A percentile compares a stretch with the other conserved stretches of the same genome.
Evolutionary conservation across 768 basidiomycete species (phyloP).

Genomic region (Kwoniella sp.): DNA sequence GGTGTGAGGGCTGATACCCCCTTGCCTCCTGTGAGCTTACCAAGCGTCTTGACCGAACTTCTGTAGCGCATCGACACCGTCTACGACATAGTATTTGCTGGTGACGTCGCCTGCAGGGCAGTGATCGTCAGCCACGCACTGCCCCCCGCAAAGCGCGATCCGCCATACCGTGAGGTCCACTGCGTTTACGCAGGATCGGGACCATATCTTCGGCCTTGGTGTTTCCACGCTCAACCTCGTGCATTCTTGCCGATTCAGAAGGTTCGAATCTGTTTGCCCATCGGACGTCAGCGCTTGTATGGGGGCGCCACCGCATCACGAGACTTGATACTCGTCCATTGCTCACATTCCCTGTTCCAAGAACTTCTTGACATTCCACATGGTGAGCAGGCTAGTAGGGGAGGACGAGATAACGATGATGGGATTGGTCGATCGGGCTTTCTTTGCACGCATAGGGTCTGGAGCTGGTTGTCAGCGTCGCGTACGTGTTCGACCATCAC

Average conservation of each 20-base stretch:
- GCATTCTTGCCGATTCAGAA: constrained; percentile 32
- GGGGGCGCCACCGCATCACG: neutral
- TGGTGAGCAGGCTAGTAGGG: constrained; percentile 89
- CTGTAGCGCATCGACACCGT: constrained; percentile 82
- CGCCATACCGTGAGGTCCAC: constrained; percentile 29
- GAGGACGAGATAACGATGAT: constrained; percentile 98
- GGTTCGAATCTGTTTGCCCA: constrained; percentile 36
- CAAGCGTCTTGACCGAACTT: constrained; percentile 87
- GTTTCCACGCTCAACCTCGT: constrained; percentile 35
- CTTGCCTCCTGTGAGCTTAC: constrained; percentile 47
- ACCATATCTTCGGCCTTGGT: constrained; percentile 38
- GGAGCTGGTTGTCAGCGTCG: neutral
- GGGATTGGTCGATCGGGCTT: constrained; percentile 68
- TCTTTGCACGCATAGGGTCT: constrained; percentile 37
- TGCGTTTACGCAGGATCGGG: constrained; percentile 31
- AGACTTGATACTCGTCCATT: too few species aligned
- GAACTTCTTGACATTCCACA: constrained; percentile 95
- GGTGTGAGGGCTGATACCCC: neutral
- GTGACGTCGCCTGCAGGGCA: constrained; percentile 46
- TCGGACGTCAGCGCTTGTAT: neutral
- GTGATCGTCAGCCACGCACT: neutral
- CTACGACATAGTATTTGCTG: constrained; percentile 74
- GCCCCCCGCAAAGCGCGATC: constrained; percentile 25
- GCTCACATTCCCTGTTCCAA: constrained; percentile 78
- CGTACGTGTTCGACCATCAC: neutral